Evolutionary conservation across 192 early-diverging fungal genomes (phyloP).

Genomic region (Gigaspora rosea): DNA sequence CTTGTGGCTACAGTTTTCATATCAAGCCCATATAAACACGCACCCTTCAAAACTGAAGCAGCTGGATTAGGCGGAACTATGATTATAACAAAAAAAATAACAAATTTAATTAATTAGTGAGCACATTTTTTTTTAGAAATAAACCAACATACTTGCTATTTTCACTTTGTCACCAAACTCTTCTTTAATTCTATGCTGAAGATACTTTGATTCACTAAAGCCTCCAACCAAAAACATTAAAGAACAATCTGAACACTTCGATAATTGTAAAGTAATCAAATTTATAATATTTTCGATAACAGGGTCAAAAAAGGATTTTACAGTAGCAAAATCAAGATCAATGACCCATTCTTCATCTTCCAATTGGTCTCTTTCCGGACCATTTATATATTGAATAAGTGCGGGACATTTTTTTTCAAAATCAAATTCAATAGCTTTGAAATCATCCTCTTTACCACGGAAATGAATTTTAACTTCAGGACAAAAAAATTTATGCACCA

Average conservation of each 20-base stretch:
- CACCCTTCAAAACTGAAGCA: not conserved
- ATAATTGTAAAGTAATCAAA: constrained; percentile 50
- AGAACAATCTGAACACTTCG: too few relatives aligned
- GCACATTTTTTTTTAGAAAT: not conserved
- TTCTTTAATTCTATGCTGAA: constrained; percentile 12
- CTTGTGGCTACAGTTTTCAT: not conserved
- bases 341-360: constrained; percentile 43
- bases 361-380: constrained; percentile 39
- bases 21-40: constrained; percentile 3
- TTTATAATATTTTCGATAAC: constrained; percentile 53
- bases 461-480: too few relatives aligned
- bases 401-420: too few relatives aligned
- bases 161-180: not conserved
- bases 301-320: constrained; percentile 34
- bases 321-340: not conserved
- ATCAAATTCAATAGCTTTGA: too few relatives aligned
- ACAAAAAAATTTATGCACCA: too few relatives aligned
- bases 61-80: not conserved
- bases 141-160: not conserved
- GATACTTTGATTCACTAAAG: not conserved
- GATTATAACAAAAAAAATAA: not conserved
- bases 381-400: not conserved
- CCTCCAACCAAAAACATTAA: not conserved
- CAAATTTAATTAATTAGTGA: not conserved
- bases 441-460: too few relatives aligned